Evolutionary conservation across 1,284 basidiomycete species (phyloP), one percentile per base, ranked within the genome.

Genomic region (Malassezia dermatis): DNA sequence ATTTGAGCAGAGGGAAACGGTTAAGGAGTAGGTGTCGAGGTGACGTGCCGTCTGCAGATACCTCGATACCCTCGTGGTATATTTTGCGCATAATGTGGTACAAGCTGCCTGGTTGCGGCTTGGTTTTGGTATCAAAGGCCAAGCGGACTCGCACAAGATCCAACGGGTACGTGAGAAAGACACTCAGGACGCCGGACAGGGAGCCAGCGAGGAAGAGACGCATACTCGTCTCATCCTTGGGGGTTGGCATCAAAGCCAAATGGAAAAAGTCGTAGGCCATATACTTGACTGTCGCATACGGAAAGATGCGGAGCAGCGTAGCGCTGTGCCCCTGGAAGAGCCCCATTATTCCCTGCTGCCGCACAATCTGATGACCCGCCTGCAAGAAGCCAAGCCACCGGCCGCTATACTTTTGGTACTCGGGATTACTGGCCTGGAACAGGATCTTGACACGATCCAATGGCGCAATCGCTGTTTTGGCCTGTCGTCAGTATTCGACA

Each of bases 391-490:
- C 89, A 60, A 81, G 82, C 85, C 87, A 91, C 24, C 32, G 32
- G 86, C 90, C 91, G 60, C 89, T 83, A 78, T 93, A 98, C 76
- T 91, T 87, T 71, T 83, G 81, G 71, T 88, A 99, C 60, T 96
- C 91, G 1, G 88, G 87, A 75, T 94, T 94, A 8, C 88, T 89
- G 0, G 94, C 89, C 75, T 99, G 94, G 74, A 98, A 96, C 50
- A 99, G 82, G 66, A 99, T 99, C 79, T 99, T 99, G 69, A 99
- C 91, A 66, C 94, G 81, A 75, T 99, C 94, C 26, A 99, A 81
- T 1, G 94, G 94, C 21, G 94, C 94, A 52, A 99, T 90, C 19
- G 86, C 86, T 8, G 94, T 93, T 78, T 98, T 99, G 46, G 91
- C 91, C 88, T 91, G 60, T 8, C 4, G 23, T 47, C 10, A 52